Evolutionary conservation across 2,329 filamentous ascomycete genomes (phyloP), one percentile per base, ranked within the genome.

Genomic region (Pseudophaeomoniella oleicola): DNA sequence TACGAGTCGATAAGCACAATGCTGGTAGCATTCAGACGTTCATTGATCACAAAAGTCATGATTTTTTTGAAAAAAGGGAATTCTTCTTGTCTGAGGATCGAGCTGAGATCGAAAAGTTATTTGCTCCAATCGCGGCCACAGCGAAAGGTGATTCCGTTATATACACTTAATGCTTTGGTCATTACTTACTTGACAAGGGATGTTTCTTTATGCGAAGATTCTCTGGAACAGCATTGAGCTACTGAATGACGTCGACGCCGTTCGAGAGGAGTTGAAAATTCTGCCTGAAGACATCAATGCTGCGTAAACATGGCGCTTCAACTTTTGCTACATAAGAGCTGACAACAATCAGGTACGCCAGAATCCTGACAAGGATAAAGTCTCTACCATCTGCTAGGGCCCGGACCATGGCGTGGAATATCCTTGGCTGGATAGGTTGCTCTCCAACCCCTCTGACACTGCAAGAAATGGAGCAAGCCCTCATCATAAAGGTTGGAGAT

Each of bases 161-260:
- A 16, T 18, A n/a, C n/a, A 14, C 15, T 40, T 11, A n/a, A 16
- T 32, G 13, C 17, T 17, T 3, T 12, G 3, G 19, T n/a, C 30
- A 17, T 13, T 30, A n/a, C 37, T 36, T 11, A 36, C n/a, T 12
- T 37, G 10, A 6, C 19, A 19, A 55, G 53, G 53, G n/a, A 56
- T 56, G 53, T 56, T 56, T 39, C 45, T 56, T 5, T 56, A 53
- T 35, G 51, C 47, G 4, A 46, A 42, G 19, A 34, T 56, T 13
- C 37, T 56, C 6, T 30, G 54, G 15, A 39, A 46, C 14, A 48
- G 36, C 27, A 37, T 49, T 12, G 39, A 45, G 29, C 35, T 27
- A n/a, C 17, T 44, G 2, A 36, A 31, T 32, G 38, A 44, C 13
- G 17, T 48, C 6, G 40, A 38, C 10, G 45, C 51, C 12, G 48